A percentile compares a stretch with the other conserved stretches of the same genome.
phyloP scores from a whole-genome alignment of 768 basidiomycete genomes.

The Butyriboletus loyo region DNA sequence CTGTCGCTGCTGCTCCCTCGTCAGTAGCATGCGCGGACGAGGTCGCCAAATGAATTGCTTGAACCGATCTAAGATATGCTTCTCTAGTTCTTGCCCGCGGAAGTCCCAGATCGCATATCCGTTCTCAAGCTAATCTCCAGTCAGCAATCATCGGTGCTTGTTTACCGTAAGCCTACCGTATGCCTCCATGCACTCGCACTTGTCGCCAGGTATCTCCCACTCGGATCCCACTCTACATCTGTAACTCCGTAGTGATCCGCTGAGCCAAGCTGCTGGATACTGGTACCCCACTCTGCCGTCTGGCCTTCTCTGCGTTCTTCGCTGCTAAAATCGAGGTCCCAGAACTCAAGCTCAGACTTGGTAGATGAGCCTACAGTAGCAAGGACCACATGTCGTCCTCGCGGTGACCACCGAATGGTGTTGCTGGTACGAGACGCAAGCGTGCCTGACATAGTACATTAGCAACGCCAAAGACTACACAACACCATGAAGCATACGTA shows the following conservation, averaged over 20 bases:
- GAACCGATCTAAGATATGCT: conserved; percentile 88
- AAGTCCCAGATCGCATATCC: conserved; percentile 98
- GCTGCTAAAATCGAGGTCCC: conserved; percentile 92
- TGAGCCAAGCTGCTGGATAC: conserved; percentile 80
- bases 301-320: conserved; percentile 50
- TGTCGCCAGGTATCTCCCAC: conserved; percentile 88
- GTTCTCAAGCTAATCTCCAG: conserved; percentile 74
- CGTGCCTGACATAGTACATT: conserved; percentile 47
- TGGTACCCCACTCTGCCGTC: conserved; percentile 72
- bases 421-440: conserved; percentile 85
- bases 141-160: conserved; percentile 7
- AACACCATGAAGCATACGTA: conserved; percentile 52
- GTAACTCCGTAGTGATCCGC: conserved; percentile 97
- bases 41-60: conserved; percentile 99
- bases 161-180: conserved; percentile 52
- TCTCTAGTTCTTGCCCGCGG: conserved; percentile 92
- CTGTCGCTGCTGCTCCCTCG: conserved; percentile 82
- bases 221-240: conserved; percentile 98
- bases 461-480: conserved; percentile 2
- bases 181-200: conserved; percentile 95
- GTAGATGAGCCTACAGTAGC: conserved; percentile 93
- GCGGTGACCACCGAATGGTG: conserved; percentile 94
- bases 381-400: conserved; percentile 92
- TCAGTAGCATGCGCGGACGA: conserved; percentile 82
- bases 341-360: conserved; percentile 98